These are phyloP conservation scores for Nephelium lappaceum DNA, from an alignment of 345 rosid genomes.

Conservation along the genomic window DNA sequence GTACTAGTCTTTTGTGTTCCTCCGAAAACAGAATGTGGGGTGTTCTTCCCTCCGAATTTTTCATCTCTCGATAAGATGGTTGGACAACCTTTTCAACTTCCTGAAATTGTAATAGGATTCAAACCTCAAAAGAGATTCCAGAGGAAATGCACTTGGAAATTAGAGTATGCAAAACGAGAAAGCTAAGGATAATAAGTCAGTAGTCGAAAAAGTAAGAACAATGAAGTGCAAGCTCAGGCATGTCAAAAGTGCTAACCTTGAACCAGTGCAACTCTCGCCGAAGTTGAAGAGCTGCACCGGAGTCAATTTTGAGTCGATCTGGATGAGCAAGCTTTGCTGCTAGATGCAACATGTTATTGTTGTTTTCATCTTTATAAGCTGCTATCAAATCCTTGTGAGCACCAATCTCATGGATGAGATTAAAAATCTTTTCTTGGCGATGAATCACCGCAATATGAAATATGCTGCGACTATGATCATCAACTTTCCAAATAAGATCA, in stretches of 20 bases:
- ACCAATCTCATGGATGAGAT: conserved; percentile 31
- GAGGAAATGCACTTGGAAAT: too few relatives aligned
- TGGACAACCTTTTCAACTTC: conserved; percentile 40
- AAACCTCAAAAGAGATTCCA: background rate
- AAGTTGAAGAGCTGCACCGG: conserved; percentile 51
- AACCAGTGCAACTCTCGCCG: conserved; percentile 47
- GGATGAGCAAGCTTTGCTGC: conserved; percentile 35
- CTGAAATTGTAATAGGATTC: conserved; percentile 16
- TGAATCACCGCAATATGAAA: conserved; percentile 39
- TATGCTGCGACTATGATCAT: conserved; percentile 32
- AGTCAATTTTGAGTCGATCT: conserved; percentile 31
- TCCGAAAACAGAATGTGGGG: conserved; percentile 29
- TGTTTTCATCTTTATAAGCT: conserved; percentile 28
- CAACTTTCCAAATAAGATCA: conserved; percentile 39
- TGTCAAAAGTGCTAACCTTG: conserved; percentile 30
- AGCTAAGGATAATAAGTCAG: background rate
- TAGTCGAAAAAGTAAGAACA: background rate
- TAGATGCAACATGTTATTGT: conserved; percentile 40
- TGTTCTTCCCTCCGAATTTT: conserved; percentile 27
- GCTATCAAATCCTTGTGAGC: conserved; percentile 34
- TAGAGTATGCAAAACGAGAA: too few relatives aligned
- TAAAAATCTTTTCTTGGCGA: conserved; percentile 37
- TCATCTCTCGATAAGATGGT: conserved; percentile 30
- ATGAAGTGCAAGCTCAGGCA: background rate
- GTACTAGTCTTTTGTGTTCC: conserved; percentile 25